These are phyloP conservation scores for Colletotrichum sp. DNA, from an alignment of 2,329 filamentous ascomycete species.

Conservation along the genomic window DNA sequence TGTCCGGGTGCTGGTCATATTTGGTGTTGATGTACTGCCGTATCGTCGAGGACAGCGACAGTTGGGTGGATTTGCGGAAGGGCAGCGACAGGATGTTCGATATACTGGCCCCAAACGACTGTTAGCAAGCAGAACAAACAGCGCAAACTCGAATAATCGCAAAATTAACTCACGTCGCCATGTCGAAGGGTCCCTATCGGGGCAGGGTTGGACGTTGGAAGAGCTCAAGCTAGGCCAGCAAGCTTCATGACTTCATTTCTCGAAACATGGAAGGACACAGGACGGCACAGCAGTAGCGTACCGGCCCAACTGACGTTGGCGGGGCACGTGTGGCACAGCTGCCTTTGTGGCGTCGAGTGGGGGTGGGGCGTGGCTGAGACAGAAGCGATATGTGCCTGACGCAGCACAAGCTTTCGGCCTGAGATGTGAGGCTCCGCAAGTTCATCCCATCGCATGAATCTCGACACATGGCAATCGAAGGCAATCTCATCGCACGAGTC, in stretches of 20 bases:
- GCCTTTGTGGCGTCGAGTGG: not conserved
- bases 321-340: conserved; percentile 7
- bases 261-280: conserved; percentile 3
- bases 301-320: conserved; percentile 20
- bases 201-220: not conserved
- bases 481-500: not conserved
- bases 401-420: not conserved
- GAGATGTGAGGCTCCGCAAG: not conserved
- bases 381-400: not conserved
- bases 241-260: conserved; percentile 21
- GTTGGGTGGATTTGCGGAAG: conserved; percentile 82
- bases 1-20: conserved; percentile 98
- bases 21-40: conserved; percentile 96
- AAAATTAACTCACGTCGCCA: conserved; percentile 29
- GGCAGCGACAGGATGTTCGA: conserved; percentile 77
- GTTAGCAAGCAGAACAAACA: not conserved
- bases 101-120: conserved; percentile 23
- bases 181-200: conserved; percentile 7
- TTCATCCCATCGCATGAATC: not conserved
- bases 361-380: conserved; percentile 14
- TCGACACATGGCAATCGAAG: not conserved
- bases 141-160: not conserved
- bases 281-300: not conserved
- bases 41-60: conserved; percentile 82
- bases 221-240: not conserved